Conservation (phyloP, 345 rosid genomes). For the Moricandia arvensis region DNA sequence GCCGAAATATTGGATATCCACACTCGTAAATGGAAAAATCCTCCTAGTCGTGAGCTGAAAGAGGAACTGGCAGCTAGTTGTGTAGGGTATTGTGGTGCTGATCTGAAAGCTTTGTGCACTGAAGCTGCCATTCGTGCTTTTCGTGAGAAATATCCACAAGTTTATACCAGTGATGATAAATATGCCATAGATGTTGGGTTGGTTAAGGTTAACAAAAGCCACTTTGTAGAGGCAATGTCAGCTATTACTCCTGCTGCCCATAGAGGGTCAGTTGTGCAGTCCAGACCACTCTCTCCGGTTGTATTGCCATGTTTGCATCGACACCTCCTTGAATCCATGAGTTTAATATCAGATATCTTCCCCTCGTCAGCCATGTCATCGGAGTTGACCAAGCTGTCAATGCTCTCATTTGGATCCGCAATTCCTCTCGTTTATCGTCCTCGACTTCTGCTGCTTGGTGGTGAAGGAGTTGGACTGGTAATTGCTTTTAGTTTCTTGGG, state of each 20-base stretch:
- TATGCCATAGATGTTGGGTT: slow-evolving; percentile 91
- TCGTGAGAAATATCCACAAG: slow-evolving; percentile 98
- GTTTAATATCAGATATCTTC: slow-evolving; percentile 65
- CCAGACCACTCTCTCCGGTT: slow-evolving; percentile 90
- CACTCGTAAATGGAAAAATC: slow-evolving; percentile 96
- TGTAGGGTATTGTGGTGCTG: slow-evolving; percentile 99
- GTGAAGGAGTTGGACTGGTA: slow-evolving; percentile 97
- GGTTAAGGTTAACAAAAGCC: slow-evolving; percentile 80
- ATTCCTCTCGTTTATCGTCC: slow-evolving; percentile 96
- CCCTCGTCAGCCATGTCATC: slow-evolving; percentile 69
- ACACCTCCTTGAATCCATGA: slow-evolving; percentile 79
- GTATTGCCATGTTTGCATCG: slow-evolving; percentile 89
- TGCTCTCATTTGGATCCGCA: slow-evolving; percentile 91
- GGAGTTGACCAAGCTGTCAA: slow-evolving; percentile 79
- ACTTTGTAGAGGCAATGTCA: slow-evolving; percentile 94
- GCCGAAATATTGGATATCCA: slow-evolving; percentile 95
- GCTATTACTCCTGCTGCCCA: slow-evolving; percentile 99
- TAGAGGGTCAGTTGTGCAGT: slow-evolving; percentile 92
- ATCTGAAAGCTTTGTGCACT: slow-evolving; percentile 92
- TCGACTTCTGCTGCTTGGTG: slow-evolving; percentile 79
- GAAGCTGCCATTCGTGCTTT: slow-evolving; percentile 99
- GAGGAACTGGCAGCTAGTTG: slow-evolving; percentile 94
- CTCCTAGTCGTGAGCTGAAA: slow-evolving; percentile 82
- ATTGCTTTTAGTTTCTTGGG: slow-evolving; percentile 31
- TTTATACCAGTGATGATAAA: slow-evolving; percentile 96